Base-by-base conservation (phyloP, 2,329 filamentous ascomycete species). In the Talaromyces sp. region DNA sequence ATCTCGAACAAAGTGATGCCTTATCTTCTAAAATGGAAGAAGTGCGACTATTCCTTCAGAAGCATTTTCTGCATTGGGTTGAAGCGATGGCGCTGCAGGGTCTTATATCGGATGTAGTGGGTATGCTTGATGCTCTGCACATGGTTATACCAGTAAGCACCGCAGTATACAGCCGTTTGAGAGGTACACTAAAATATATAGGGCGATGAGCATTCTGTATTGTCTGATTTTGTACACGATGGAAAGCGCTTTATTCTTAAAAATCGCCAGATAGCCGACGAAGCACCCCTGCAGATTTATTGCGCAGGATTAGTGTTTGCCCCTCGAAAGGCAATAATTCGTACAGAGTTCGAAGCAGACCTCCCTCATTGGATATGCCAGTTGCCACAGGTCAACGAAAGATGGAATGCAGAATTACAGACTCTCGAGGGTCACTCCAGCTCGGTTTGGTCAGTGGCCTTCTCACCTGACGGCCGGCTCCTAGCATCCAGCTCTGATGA, bases 211-310 rank as follows among this genome's bases (percentile, higher is more conserved):
- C 14, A 41, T 13, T 11, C 19, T 1, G 11, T 26, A 11, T 24
- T 59, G 13, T 26, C 35, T 5, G 13, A 31, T 13, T 59, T 59
- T 21, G 17, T 59, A 1, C 5, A 26, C 19, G 58, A 59, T 54
- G 56, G 31, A n/a, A 46, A 54, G n/a, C 21, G 31, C 10, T 53
- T 58, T 11, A 14, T 54, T 13, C 41, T 55, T 8, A 49, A 24
- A 19, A 46, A 54, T 54, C 21, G 21, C 9, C 5, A 58, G 0
- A 46, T 31, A 46, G 11, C 26, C 3, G 50, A 53, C 4, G n/a
- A 41, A 13, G 56, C 49, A 3, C 56, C 56, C 2, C 56, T 54
- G 4, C 56, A 58, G 17, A 27, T 58, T 26, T 58, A 58, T 54
- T 41, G 13, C 31, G 19, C 50, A 9, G 35, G 56, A 3, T 13